Conservation (phyloP, 2,329 filamentous ascomycete genomes). For the Talaromyces albobiverticillius region DNA sequence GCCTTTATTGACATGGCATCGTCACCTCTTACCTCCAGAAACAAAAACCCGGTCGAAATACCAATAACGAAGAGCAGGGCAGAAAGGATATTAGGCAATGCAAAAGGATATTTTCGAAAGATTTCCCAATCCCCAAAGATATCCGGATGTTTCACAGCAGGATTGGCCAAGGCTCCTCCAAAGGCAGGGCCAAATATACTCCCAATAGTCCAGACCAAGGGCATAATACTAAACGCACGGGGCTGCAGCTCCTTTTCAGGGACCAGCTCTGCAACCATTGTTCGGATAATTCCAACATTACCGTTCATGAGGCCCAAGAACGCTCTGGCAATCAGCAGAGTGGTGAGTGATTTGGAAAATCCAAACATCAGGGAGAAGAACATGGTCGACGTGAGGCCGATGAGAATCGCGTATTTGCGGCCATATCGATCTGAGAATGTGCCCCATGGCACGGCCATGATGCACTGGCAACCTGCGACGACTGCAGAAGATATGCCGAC, state of each 20-base stretch:
- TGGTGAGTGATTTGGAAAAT: constrained; percentile 71
- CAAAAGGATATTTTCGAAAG: constrained; percentile 75
- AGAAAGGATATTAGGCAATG: constrained; percentile 77
- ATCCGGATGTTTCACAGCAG: constrained; percentile 68
- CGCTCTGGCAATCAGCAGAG: constrained; percentile 75
- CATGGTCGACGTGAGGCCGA: constrained; percentile 76
- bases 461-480: constrained; percentile 69
- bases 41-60: constrained; percentile 69
- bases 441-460: constrained; percentile 73
- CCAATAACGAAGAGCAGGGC: constrained; percentile 75
- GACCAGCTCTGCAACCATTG: constrained; percentile 89
- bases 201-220: constrained; percentile 82
- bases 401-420: constrained; percentile 76
- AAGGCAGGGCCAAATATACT: constrained; percentile 85
- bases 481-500: constrained; percentile 70
- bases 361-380: constrained; percentile 77
- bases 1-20: background rate
- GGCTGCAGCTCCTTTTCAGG: constrained; percentile 83
- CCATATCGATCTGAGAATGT: constrained; percentile 74
- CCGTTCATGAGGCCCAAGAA: constrained; percentile 84
- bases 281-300: constrained; percentile 85
- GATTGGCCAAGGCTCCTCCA: constrained; percentile 81
- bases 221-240: constrained; percentile 88
- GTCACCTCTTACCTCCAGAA: constrained; percentile 59
- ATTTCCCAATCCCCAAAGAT: constrained; percentile 67